Base-by-base conservation (phyloP, 129 eudicot genomes). In the Helichrysum umbraculigerum region DNA sequence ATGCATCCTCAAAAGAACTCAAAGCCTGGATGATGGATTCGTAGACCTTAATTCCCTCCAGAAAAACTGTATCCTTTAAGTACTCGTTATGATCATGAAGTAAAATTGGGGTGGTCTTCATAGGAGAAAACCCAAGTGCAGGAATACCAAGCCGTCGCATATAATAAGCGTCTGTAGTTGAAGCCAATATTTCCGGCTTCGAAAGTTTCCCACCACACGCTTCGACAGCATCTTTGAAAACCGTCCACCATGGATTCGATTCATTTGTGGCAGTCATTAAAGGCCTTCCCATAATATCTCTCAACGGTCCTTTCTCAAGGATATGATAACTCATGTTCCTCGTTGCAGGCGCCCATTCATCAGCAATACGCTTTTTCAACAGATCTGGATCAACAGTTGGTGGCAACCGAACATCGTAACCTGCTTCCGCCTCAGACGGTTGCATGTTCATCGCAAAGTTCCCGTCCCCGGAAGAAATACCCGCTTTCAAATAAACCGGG, bases 391-490 rank as follows among this genome's bases (percentile, higher is more conserved):
- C 98, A 8, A 74, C 85, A 0, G 88, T 90, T 6, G 98, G 98
- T 25, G 98, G 92, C 57, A 90, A 54, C 66, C 97, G 83, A 42
- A 93, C 73, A 76, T 93, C 88, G 34, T 81, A 93, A 8, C 98
- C 98, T 1, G 93, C 98, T 85, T 93, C 97, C 6, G 93, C 98
- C 81, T 90, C 97, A 0, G 98, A 93, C 1, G 98, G 98, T 83
- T 93, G 98, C 97, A 93, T 84, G 72, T 93, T 93, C 98, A 93
- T 93, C 22, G 70, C 90, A 85, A 87, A 93, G 0, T 90, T 91
- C 81, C 64, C 79, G 32, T 93, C 79, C 60, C 59, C 73, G 6
- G 91, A 81, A 4, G 81, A 81, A 75, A 75, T 84, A n/a, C 98
- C 98, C 4, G 93, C 97, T 81, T 88, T 88, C 76, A 93, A 61